These are phyloP conservation scores for Penicillium sp. DNA, from an alignment of 2,329 filamentous ascomycete species.

Conservation along the genomic window DNA sequence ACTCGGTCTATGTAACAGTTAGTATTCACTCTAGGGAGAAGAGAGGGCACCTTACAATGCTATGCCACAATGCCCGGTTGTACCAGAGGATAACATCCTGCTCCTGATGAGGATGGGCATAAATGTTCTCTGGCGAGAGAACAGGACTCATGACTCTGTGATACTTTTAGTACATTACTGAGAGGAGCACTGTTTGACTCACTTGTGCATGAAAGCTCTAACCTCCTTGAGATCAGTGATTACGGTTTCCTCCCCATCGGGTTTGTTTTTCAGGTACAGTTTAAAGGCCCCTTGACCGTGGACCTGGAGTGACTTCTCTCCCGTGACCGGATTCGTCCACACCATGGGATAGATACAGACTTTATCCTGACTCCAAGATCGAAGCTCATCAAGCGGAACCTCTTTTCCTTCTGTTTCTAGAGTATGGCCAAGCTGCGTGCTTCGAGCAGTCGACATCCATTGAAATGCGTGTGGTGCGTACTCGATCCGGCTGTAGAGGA, in stretches of 20 bases:
- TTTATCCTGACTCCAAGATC: neutral
- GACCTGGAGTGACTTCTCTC: slow-evolving; percentile 5
- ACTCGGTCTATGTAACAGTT: neutral
- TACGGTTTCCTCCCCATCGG: neutral
- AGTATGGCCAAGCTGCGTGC: slow-evolving; percentile 2
- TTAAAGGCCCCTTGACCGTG: slow-evolving; percentile 2
- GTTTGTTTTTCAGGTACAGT: neutral
- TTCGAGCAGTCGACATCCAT: slow-evolving; percentile 10
- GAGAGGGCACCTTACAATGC: neutral
- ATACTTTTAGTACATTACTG: neutral
- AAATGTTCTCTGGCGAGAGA: slow-evolving; percentile 5
- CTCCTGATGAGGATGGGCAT: slow-evolving; percentile 8
- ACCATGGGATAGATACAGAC: slow-evolving; percentile 10
- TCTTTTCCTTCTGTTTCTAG: slow-evolving; percentile 3
- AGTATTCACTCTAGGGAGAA: neutral
- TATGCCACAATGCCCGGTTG: slow-evolving; percentile 7
- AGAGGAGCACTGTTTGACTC: neutral
- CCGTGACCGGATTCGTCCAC: slow-evolving; percentile 5
- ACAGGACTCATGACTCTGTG: slow-evolving; percentile 8
- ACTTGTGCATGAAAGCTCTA: slow-evolving; percentile 1
- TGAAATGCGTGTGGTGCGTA: slow-evolving; percentile 10
- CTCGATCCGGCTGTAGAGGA: slow-evolving; percentile 1
- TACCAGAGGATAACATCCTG: slow-evolving; percentile 11
- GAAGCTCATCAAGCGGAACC: slow-evolving; percentile 1
- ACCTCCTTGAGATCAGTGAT: neutral